Evolutionary conservation across 495 filamentous ascomycete species (phyloP).

Genomic region (Letharia lupina): DNA sequence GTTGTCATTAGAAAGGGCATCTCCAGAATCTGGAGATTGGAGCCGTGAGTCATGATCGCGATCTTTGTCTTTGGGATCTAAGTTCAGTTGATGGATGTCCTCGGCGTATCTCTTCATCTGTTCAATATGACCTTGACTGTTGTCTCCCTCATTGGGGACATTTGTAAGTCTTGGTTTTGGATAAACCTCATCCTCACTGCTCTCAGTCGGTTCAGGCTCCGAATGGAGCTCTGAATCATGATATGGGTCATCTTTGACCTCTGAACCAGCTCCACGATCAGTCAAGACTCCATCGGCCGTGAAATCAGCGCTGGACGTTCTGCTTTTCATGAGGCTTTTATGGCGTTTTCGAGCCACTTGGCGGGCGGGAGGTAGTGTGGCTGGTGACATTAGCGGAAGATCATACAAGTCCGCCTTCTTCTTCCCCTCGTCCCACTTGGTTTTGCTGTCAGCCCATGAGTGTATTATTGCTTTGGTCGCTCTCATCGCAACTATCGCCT

Average conservation of each 20-base stretch:
- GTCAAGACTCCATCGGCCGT: neutral
- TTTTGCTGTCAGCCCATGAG: neutral
- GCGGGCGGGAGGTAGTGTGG: neutral
- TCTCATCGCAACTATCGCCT: neutral
- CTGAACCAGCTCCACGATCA: neutral
- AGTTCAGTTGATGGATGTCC: no score
- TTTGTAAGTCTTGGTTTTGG: neutral
- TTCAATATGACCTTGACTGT: neutral
- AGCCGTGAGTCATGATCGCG: neutral
- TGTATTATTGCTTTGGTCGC: neutral
- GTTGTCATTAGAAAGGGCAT: neutral
- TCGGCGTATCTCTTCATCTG: neutral
- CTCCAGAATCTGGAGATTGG: neutral
- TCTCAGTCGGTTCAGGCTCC: neutral
- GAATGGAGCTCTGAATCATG: neutral
- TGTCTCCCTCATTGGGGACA: neutral
- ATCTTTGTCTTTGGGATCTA: neutral
- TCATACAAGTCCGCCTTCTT: neutral
- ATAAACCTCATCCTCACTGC: neutral
- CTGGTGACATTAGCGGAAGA: neutral
- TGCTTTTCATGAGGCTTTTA: neutral
- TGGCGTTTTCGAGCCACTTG: neutral
- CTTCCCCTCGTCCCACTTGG: neutral
- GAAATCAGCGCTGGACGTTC: neutral
- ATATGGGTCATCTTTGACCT: neutral